These are phyloP conservation scores for Podaxis sp. DNA, from an alignment of 768 basidiomycete genomes.

Conservation along the genomic window DNA sequence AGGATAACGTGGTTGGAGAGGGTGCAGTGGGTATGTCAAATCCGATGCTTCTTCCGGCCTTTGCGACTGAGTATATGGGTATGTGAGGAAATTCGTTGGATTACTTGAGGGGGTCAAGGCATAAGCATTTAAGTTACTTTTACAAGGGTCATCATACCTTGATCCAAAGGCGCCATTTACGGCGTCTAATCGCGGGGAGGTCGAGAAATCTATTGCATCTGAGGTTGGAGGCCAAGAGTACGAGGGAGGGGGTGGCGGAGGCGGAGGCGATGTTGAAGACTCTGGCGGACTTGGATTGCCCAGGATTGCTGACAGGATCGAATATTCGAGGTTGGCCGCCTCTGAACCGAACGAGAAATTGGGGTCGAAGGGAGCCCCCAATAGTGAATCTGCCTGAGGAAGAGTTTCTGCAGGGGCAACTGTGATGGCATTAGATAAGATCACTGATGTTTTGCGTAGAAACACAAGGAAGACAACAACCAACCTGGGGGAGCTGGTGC, in stretches of 20 bases:
- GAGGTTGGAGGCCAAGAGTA: constrained; percentile 39
- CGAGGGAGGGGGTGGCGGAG: constrained; percentile 26
- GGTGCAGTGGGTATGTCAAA: constrained; percentile 37
- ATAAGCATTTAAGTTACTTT: constrained; percentile 27
- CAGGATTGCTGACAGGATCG: constrained; percentile 88
- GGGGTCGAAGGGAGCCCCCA: constrained; percentile 58
- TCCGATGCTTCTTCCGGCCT: constrained; percentile 34
- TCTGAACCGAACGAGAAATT: constrained; percentile 76
- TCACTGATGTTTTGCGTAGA: constrained; percentile 12
- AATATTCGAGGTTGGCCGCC: constrained; percentile 92
- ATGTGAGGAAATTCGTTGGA: constrained; percentile 39
- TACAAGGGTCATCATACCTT: constrained; percentile 32
- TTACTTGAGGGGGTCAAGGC: constrained; percentile 29
- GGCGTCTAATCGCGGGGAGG: constrained; percentile 29
- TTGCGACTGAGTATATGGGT: constrained; percentile 38
- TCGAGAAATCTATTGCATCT: constrained; percentile 34
- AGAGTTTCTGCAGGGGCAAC: constrained; percentile 44
- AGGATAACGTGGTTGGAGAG: constrained; percentile 50
- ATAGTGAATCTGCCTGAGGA: constrained; percentile 53
- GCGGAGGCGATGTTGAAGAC: constrained; percentile 40
- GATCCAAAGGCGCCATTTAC: constrained; percentile 23
- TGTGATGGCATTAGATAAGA: constrained; percentile 15
- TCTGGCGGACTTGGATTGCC: constrained; percentile 66
- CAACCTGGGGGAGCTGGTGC: constrained; percentile 18
- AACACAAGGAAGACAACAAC: constrained; percentile 11